Percentiles rank a stretch among this genome's conserved stretches.
Conservation (phyloP, 345 rosid species). For the Salix arbutifolia region DNA sequence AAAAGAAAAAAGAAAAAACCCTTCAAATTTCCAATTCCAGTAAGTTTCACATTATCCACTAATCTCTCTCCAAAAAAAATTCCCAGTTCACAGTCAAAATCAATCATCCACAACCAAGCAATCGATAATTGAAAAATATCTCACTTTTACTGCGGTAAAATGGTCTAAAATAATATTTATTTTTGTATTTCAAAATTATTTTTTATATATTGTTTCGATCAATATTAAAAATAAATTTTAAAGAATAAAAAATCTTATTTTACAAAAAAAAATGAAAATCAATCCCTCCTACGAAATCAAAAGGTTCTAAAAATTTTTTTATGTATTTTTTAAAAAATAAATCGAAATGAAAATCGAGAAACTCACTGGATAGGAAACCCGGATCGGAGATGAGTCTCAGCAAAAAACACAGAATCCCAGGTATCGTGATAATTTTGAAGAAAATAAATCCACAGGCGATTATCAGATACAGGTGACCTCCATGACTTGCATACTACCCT, state of each 20-base stretch:
- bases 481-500: conserved; percentile 44
- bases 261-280: no score
- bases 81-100: no score
- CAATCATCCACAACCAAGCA: no score
- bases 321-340: background rate
- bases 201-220: no score
- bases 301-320: background rate
- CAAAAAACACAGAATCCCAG: conserved; percentile 63
- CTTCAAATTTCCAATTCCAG: background rate
- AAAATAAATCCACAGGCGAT: conserved; percentile 69
- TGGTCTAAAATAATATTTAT: background rate
- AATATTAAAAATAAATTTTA: no score
- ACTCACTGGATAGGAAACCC: conserved; percentile 71
- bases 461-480: conserved; percentile 44
- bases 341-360: background rate
- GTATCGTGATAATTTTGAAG: conserved; percentile 41
- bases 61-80: no score
- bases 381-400: conserved; percentile 52
- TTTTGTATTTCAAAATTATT: no score
- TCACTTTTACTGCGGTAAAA: no score
- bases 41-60: no score
- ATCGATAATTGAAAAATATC: no score
- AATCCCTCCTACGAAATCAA: no score
- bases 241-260: no score
- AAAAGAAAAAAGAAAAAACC: background rate